phyloP scores from a whole-genome alignment of 2,329 filamentous ascomycete genomes.

The Lithohypha guttulata region DNA sequence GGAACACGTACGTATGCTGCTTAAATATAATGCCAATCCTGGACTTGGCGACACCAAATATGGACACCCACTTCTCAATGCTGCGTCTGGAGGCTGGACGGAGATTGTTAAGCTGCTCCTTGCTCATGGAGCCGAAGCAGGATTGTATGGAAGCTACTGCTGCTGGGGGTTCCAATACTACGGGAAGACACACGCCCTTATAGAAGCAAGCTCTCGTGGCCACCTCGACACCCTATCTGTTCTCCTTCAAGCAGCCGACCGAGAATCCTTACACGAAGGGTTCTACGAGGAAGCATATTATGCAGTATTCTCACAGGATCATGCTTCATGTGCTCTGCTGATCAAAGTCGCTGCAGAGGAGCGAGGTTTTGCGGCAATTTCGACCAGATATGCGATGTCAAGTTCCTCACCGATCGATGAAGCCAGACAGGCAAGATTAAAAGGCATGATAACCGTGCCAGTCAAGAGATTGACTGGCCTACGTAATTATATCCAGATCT shows the following conservation, averaged over 20 bases:
- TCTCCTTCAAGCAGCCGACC: not conserved
- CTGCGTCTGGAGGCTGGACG: not conserved
- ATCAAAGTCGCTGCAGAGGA: not conserved
- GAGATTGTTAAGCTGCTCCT: not conserved
- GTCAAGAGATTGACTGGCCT: not conserved
- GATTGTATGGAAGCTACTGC: not conserved
- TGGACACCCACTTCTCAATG: not conserved
- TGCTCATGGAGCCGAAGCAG: not conserved
- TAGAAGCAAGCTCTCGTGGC: not conserved
- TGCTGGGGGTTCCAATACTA: not conserved
- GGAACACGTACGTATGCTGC: not conserved
- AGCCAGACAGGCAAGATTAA: not conserved
- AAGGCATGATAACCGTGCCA: not conserved
- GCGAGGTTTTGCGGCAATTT: not conserved
- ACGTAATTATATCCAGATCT: not conserved
- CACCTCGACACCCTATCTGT: not conserved
- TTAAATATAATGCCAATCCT: not conserved
- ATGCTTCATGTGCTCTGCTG: not conserved
- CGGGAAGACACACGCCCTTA: not conserved
- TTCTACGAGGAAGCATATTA: not conserved
- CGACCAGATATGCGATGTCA: too few relatives aligned
- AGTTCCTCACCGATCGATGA: too few relatives aligned
- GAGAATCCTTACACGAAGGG: not conserved
- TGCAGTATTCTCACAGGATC: not conserved
- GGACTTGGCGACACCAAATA: not conserved